Evolutionary conservation across 2,329 filamentous ascomycete species (phyloP).

Genomic region (Trichoderma koningii): DNA sequence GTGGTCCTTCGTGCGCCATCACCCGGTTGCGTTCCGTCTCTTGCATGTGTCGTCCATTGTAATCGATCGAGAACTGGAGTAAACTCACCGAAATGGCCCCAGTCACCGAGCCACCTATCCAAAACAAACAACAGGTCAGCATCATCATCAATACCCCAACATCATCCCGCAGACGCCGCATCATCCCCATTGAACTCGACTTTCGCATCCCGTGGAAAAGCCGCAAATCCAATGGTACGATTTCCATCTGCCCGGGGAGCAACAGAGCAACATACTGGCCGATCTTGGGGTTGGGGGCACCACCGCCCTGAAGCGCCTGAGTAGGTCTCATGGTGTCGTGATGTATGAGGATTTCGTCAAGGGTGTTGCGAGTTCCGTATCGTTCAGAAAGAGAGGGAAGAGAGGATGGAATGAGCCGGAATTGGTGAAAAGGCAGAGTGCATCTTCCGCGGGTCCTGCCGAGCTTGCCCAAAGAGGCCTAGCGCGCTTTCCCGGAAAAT

Average conservation of each 20-base stretch:
- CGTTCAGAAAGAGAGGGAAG: constrained; percentile 22
- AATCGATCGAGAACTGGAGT: constrained; percentile 22
- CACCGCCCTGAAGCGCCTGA: constrained; percentile 41
- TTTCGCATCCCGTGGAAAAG: constrained; percentile 36
- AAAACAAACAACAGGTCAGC: constrained; percentile 17
- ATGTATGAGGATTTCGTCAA: constrained; percentile 22
- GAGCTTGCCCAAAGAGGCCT: constrained; percentile 42
- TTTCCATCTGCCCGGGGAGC: background rate
- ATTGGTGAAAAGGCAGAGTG: constrained; percentile 34
- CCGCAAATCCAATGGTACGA: constrained; percentile 34
- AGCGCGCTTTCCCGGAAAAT: constrained; percentile 36
- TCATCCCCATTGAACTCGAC: constrained; percentile 23
- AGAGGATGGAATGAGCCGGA: constrained; percentile 28
- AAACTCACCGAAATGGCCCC: constrained; percentile 73
- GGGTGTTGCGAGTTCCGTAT: constrained; percentile 26
- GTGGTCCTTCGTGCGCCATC: no score
- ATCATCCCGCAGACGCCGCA: constrained; percentile 33
- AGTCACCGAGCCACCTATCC: constrained; percentile 69
- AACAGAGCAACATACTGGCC: constrained; percentile 42
- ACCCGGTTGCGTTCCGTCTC: background rate
- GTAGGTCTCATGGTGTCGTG: constrained; percentile 45
- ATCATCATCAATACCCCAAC: background rate
- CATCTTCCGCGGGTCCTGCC: constrained; percentile 36
- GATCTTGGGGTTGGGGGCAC: constrained; percentile 39
- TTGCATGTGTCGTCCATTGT: background rate